Conservation (phyloP, 441 rosid species). For the Adansonia grandidieri region DNA sequence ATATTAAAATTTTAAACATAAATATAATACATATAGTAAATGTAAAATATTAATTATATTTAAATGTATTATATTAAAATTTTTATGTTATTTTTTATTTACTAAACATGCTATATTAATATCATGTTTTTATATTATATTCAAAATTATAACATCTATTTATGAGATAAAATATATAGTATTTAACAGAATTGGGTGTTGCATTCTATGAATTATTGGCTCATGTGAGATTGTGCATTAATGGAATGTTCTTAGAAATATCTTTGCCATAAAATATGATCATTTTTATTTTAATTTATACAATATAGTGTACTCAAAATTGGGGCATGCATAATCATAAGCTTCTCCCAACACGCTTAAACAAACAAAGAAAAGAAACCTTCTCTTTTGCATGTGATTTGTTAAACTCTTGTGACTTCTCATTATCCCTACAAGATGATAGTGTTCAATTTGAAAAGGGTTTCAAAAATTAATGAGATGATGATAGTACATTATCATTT, state of each 20-base stretch:
- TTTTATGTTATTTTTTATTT: too few species aligned
- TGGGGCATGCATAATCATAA: slow-evolving; percentile 1
- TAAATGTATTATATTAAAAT: too few species aligned
- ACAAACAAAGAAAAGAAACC: too few species aligned
- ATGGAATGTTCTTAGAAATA: slow-evolving; percentile 44
- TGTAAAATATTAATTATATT: too few species aligned
- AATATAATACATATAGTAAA: too few species aligned
- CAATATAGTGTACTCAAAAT: slow-evolving; percentile 1
- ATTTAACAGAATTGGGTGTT: background rate
- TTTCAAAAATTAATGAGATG: background rate
- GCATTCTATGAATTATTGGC: slow-evolving; percentile 37
- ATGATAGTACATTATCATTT: background rate
- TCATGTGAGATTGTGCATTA: slow-evolving; percentile 42
- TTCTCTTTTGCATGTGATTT: slow-evolving; percentile 9
- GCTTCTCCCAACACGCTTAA: background rate
- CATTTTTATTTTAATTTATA: background rate
- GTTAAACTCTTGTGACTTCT: slow-evolving; percentile 19
- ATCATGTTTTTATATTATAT: too few species aligned
- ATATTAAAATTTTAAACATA: too few species aligned
- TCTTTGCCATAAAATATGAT: slow-evolving; percentile 24
- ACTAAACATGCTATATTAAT: too few species aligned
- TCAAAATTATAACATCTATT: background rate
- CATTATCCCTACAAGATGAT: slow-evolving; percentile 5
- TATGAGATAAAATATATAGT: background rate
- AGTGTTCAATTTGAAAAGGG: slow-evolving; percentile 11